Percentiles rank a stretch among this genome's conserved stretches.
Evolutionary conservation across 2,329 filamentous ascomycete species (phyloP).

Genomic region (Iodosphaeria phyllophila): DNA sequence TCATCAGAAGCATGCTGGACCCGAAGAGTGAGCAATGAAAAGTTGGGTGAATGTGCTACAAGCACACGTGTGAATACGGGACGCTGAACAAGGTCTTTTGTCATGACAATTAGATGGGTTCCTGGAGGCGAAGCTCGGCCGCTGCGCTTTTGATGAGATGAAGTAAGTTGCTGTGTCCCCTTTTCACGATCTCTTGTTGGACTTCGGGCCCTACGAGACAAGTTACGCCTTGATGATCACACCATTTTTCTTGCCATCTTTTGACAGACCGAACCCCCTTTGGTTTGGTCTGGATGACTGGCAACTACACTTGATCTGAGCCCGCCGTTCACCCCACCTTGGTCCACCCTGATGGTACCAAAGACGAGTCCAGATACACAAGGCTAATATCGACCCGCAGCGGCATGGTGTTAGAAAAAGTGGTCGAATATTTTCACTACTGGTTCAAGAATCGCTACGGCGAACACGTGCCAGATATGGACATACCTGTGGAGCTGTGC

Average conservation of each 20-base stretch:
- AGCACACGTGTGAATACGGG: too few relatives aligned
- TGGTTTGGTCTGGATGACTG: slow-evolving; percentile 29
- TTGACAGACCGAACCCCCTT: slow-evolving; percentile 23
- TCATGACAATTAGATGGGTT: slow-evolving; percentile 40
- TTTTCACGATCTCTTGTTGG: background rate
- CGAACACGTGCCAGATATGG: slow-evolving; percentile 63
- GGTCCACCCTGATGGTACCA: background rate
- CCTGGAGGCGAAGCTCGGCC: slow-evolving; percentile 41
- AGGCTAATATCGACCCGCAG: slow-evolving; percentile 1
- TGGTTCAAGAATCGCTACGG: slow-evolving; percentile 54
- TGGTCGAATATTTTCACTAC: slow-evolving; percentile 72
- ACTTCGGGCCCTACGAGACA: too few relatives aligned
- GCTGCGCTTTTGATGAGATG: slow-evolving; percentile 53
- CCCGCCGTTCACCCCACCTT: slow-evolving; percentile 5
- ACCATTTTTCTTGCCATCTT: slow-evolving; percentile 21
- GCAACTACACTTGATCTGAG: slow-evolving; percentile 50
- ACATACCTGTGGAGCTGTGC: slow-evolving; percentile 61
- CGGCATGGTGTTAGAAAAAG: slow-evolving; percentile 57
- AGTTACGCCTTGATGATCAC: slow-evolving; percentile 1
- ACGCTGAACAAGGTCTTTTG: too few relatives aligned
- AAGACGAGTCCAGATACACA: background rate
- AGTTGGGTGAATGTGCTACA: too few relatives aligned
- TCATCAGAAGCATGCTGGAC: slow-evolving; percentile 60
- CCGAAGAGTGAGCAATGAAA: slow-evolving; percentile 41
- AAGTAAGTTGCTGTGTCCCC: slow-evolving; percentile 32